These are phyloP conservation scores for Lotus japonicus DNA, from an alignment of 306 rosid species.

Conservation along the genomic window DNA sequence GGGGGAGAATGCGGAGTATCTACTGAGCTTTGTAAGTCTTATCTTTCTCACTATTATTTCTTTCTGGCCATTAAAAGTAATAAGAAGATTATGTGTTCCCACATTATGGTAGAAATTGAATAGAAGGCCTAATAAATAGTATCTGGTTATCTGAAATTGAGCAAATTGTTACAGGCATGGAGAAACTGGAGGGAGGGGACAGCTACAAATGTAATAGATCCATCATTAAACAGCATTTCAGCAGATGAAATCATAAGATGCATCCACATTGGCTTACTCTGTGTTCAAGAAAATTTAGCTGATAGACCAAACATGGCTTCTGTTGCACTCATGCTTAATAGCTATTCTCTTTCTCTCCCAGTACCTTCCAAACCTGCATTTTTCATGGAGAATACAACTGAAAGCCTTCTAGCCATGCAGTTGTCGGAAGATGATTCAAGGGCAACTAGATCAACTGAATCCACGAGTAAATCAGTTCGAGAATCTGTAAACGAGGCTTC, in stretches of 20 bases:
- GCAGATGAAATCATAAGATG: slow-evolving; percentile 38
- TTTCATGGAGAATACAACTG: not conserved
- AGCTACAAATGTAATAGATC: slow-evolving; percentile 28
- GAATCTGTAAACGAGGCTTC: slow-evolving; percentile 21
- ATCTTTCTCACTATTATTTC: no score
- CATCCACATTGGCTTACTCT: slow-evolving; percentile 46
- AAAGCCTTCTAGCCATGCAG: not conserved
- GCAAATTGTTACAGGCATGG: slow-evolving; percentile 38
- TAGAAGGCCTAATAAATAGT: no score
- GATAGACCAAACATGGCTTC: slow-evolving; percentile 45
- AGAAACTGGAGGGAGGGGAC: slow-evolving; percentile 34
- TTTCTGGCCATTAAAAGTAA: no score
- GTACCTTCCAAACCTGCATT: slow-evolving; percentile 34
- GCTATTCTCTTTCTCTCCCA: slow-evolving; percentile 21
- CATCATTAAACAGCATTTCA: slow-evolving; percentile 3
- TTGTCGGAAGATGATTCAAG: not conserved
- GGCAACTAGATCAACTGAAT: not conserved
- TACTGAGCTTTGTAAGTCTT: slow-evolving; percentile 38
- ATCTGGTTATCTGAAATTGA: not conserved
- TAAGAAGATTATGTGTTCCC: no score
- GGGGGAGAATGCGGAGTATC: slow-evolving; percentile 21
- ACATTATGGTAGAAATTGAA: no score
- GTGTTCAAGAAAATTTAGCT: slow-evolving; percentile 36
- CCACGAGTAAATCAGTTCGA: not conserved
- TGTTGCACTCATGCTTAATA: slow-evolving; percentile 27